Evolutionary conservation across 257 asterid species (phyloP).

Genomic region (Knoxia roxburghii): DNA sequence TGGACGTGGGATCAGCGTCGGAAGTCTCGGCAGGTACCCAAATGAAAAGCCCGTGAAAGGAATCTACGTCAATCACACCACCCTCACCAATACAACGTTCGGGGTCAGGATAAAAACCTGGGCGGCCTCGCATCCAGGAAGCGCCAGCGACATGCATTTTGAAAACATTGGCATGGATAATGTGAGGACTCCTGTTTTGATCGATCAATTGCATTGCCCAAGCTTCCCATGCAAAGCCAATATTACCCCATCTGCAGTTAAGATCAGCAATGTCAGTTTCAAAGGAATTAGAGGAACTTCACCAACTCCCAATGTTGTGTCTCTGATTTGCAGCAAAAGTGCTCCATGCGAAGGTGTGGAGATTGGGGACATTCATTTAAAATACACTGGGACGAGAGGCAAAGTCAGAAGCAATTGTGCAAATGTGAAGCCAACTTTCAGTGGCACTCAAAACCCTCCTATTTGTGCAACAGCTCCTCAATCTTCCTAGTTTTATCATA

Average conservation of each 20-base stretch:
- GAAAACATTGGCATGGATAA: constrained; percentile 20
- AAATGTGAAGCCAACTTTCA: constrained; percentile 34
- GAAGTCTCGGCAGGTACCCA: constrained; percentile 20
- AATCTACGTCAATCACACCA: constrained; percentile 14
- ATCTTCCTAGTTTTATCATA: too few species aligned
- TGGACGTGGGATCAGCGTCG: constrained; percentile 28
- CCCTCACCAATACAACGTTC: constrained; percentile 4
- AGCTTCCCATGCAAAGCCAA: constrained; percentile 12
- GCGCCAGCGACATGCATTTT: constrained; percentile 17
- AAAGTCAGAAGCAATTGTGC: constrained; percentile 26
- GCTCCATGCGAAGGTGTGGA: constrained; percentile 40
- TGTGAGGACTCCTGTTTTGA: constrained; percentile 21
- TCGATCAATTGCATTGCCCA: constrained; percentile 27
- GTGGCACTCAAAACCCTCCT: constrained; percentile 37
- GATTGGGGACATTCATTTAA: constrained; percentile 37
- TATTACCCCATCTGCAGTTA: constrained; percentile 21
- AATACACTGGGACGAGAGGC: constrained; percentile 24
- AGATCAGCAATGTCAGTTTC: constrained; percentile 20
- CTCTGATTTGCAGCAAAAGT: constrained; percentile 33
- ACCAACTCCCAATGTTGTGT: constrained; percentile 18
- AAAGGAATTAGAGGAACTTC: constrained; percentile 38
- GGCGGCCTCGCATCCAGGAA: constrained; percentile 9
- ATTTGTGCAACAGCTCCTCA: too few species aligned
- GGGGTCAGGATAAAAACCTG: constrained; percentile 26
- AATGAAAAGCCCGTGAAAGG: constrained; percentile 22